Conservation (phyloP, 805 yeast species). For the Sugiyamaella smithiae region DNA sequence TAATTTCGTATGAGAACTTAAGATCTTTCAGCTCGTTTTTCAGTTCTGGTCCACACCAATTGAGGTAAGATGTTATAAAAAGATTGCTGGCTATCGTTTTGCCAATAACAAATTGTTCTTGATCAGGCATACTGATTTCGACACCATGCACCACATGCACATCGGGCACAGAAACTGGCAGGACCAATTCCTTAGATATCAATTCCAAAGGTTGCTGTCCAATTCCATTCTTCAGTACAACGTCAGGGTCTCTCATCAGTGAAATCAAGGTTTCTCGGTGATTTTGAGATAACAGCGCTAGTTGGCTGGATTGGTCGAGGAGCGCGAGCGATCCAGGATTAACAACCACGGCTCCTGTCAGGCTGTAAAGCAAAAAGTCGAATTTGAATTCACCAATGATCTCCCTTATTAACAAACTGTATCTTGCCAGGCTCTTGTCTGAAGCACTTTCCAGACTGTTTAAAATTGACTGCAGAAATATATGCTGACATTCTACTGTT, state of each 20-base stretch:
- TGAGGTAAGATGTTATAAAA: conserved; percentile 42
- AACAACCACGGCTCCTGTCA: too few relatives aligned
- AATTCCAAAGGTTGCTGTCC: conserved; percentile 9
- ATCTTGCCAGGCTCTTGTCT: background rate
- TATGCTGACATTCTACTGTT: conserved; percentile 7
- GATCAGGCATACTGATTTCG: conserved; percentile 39
- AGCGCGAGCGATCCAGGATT: too few relatives aligned
- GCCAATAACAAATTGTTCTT: conserved; percentile 55
- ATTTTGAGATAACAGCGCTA: too few relatives aligned
- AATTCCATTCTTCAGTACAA: background rate
- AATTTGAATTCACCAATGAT: background rate
- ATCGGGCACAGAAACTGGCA: conserved; percentile 62
- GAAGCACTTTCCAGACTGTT: background rate
- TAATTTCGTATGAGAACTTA: conserved; percentile 46
- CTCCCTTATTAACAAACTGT: background rate
- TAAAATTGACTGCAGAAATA: background rate
- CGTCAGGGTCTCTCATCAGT: conserved; percentile 6
- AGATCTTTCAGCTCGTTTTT: conserved; percentile 19
- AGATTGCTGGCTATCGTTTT: conserved; percentile 53
- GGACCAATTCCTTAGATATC: conserved; percentile 35
- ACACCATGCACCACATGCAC: conserved; percentile 60
- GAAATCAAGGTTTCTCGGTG: background rate
- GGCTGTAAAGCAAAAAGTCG: conserved; percentile 1
- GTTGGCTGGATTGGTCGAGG: too few relatives aligned
- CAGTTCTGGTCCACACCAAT: conserved; percentile 40